Conservation (phyloP, 345 rosid species). For the Lenwebbia sp. region DNA sequence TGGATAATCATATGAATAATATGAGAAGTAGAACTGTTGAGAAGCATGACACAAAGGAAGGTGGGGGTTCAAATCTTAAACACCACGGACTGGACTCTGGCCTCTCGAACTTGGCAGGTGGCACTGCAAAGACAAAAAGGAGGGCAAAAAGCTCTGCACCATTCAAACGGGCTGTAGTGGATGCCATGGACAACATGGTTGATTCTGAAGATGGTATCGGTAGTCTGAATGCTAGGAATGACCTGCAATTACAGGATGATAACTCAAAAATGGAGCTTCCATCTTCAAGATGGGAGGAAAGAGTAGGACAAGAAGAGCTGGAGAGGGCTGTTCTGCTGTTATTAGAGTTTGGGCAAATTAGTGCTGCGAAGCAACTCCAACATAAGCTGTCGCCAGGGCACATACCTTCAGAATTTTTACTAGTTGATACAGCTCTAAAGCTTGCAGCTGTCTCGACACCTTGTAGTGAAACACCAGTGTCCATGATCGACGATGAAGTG, state of each 20-base stretch:
- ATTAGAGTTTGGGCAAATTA: constrained; percentile 87
- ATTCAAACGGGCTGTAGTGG: constrained; percentile 46
- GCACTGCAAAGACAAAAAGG: constrained; percentile 53
- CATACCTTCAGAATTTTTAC: constrained; percentile 59
- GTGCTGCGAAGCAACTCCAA: constrained; percentile 97
- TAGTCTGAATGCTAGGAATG: constrained; percentile 32
- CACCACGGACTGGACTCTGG: constrained; percentile 44
- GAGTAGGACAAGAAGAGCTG: constrained; percentile 73
- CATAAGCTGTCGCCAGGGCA: constrained; percentile 73
- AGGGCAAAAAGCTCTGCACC: constrained; percentile 67
- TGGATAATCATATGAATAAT: constrained; percentile 83
- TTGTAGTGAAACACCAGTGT: constrained; percentile 24
- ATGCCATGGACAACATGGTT: constrained; percentile 37
- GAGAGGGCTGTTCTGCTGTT: constrained; percentile 92
- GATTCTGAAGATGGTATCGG: constrained; percentile 53
- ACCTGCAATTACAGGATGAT: constrained; percentile 61
- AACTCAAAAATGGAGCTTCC: constrained; percentile 51
- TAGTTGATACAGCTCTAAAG: constrained; percentile 70
- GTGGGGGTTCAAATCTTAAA: constrained; percentile 30
- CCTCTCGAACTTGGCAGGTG: constrained; percentile 27
- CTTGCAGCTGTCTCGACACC: constrained; percentile 73
- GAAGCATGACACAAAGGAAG: constrained; percentile 55
- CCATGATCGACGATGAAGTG: constrained; percentile 54
- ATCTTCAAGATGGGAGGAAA: constrained; percentile 90
- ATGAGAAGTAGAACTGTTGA: constrained; percentile 46